phyloP scores from a whole-genome alignment of 2,329 filamentous ascomycete genomes.

The Stagonosporopsis tanaceti region DNA sequence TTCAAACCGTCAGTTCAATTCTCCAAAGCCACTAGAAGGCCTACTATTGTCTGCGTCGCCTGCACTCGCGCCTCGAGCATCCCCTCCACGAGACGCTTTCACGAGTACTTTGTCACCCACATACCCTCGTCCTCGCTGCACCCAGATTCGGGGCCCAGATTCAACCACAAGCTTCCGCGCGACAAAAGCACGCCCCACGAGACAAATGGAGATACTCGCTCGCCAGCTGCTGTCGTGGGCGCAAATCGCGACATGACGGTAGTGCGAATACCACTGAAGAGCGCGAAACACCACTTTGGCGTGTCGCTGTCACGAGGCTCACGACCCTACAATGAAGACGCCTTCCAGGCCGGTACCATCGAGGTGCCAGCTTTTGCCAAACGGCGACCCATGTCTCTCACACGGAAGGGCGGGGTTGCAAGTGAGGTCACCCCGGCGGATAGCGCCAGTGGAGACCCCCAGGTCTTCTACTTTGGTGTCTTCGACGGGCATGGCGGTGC shows the following conservation, averaged over 20 bases:
- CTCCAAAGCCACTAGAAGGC: slow-evolving; percentile 37
- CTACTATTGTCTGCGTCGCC: slow-evolving; percentile 25
- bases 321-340: slow-evolving; percentile 89
- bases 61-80: slow-evolving; percentile 15
- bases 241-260: slow-evolving; percentile 79
- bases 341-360: slow-evolving; percentile 92
- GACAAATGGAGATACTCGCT: slow-evolving; percentile 49
- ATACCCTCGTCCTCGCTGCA: slow-evolving; percentile 92
- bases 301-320: slow-evolving; percentile 80
- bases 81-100: slow-evolving; percentile 63
- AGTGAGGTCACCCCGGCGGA: slow-evolving; percentile 74
- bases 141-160: slow-evolving; percentile 76
- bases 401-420: slow-evolving; percentile 41
- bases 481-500: slow-evolving; percentile 95
- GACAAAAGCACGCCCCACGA: slow-evolving; percentile 82
- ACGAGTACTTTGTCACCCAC: slow-evolving; percentile 97
- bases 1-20: slow-evolving; percentile 46
- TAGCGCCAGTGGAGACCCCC: slow-evolving; percentile 84
- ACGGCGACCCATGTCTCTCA: slow-evolving; percentile 73
- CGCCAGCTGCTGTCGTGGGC: slow-evolving; percentile 49
- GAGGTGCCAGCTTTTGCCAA: slow-evolving; percentile 93
- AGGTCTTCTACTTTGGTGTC: slow-evolving; percentile 96
- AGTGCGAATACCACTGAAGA: slow-evolving; percentile 90
- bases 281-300: slow-evolving; percentile 96
- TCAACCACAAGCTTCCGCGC: slow-evolving; percentile 86